Conservation (phyloP, 2,329 filamentous ascomycete species). For the Stagonosporopsis tanaceti region DNA sequence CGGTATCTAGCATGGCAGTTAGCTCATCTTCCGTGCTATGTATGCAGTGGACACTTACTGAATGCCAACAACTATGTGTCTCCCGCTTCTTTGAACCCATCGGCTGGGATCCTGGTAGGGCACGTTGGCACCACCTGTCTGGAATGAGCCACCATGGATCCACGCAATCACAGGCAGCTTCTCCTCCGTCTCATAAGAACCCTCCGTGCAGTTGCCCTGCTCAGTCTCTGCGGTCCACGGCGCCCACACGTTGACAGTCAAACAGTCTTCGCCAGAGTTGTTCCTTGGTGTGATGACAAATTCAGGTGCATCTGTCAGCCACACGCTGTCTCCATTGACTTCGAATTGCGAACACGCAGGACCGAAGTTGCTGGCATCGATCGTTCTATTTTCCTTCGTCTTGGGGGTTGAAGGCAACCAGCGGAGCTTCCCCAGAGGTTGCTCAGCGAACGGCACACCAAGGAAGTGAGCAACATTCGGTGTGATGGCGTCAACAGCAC, state of each 20-base stretch:
- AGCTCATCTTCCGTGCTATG: background rate
- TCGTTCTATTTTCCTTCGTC: conserved; percentile 22
- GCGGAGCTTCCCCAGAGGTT: conserved; percentile 40
- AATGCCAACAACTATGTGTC: conserved; percentile 47
- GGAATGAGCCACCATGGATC: conserved; percentile 59
- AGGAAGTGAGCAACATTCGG: conserved; percentile 51
- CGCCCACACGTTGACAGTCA: conserved; percentile 58
- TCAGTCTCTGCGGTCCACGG: conserved; percentile 33
- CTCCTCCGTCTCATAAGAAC: conserved; percentile 18
- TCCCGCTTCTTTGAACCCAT: conserved; percentile 46
- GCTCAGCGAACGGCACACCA: conserved; percentile 50
- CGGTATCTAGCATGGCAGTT: conserved; percentile 34
- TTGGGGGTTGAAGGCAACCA: conserved; percentile 45
- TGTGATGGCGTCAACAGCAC: conserved; percentile 43
- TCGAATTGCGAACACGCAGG: conserved; percentile 40
- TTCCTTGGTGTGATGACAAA: conserved; percentile 28
- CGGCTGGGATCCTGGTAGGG: conserved; percentile 46
- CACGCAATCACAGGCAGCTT: conserved; percentile 57
- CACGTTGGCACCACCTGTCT: conserved; percentile 54
- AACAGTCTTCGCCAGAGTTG: conserved; percentile 55
- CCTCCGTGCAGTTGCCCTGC: conserved; percentile 9
- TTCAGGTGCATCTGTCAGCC: conserved; percentile 35
- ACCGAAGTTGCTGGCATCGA: conserved; percentile 41
- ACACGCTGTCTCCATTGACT: conserved; percentile 29
- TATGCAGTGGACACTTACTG: conserved; percentile 28